Conservation (phyloP, 148 eudicot species). For the Gaultheria prostrata region DNA sequence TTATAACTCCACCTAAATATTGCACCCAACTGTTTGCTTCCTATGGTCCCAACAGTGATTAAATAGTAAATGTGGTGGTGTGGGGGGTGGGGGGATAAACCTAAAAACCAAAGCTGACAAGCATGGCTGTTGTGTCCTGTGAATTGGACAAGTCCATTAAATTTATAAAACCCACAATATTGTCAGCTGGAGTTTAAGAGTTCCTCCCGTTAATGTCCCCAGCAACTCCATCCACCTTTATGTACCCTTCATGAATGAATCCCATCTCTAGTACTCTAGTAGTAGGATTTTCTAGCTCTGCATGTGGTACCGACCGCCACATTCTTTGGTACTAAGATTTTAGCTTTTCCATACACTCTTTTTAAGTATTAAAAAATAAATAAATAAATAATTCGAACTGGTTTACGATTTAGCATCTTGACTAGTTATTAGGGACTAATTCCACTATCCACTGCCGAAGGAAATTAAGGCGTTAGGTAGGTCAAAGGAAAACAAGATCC, state of each 20-base stretch:
- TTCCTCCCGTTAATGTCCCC: conserved; percentile 9
- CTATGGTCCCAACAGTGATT: background rate
- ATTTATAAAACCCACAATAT: background rate
- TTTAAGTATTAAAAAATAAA: too few relatives aligned
- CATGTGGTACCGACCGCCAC: conserved; percentile 1
- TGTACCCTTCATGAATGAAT: background rate
- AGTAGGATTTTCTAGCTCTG: background rate
- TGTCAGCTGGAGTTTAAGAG: background rate
- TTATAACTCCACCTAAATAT: background rate
- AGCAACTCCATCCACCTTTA: background rate
- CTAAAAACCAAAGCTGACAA: conserved; percentile 2
- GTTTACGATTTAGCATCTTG: background rate
- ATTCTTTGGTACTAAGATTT: background rate
- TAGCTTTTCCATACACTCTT: background rate
- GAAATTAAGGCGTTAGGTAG: background rate
- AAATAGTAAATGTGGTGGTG: background rate
- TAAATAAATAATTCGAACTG: too few relatives aligned
- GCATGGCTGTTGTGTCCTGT: conserved; percentile 17
- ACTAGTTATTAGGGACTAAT: background rate
- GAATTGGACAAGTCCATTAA: conserved; percentile 9
- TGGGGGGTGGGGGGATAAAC: too few relatives aligned
- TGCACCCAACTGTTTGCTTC: background rate
- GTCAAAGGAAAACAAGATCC: background rate
- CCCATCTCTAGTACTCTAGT: background rate
- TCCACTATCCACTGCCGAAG: background rate